Evolutionary conservation across 495 filamentous ascomycete species (phyloP).

Genomic region (Neurospora sublineolata): DNA sequence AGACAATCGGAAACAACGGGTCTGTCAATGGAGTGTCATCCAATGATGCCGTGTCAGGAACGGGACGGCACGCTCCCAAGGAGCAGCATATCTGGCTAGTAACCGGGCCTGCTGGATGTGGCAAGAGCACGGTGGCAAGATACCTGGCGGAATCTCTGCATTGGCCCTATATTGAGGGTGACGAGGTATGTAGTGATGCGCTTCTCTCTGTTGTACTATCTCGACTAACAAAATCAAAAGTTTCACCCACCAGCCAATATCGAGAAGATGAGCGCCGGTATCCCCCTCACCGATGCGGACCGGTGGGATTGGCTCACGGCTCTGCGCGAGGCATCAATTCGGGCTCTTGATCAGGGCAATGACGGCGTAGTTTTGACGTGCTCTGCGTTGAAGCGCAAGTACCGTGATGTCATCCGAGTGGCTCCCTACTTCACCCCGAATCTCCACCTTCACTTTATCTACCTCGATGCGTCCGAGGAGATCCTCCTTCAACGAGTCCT

Average conservation of each 20-base stretch:
- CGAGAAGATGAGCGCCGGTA: constrained; percentile 83
- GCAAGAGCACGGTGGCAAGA: constrained; percentile 86
- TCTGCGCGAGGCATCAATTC: constrained; percentile 70
- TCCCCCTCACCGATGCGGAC: constrained; percentile 85
- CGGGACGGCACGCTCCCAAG: constrained; percentile 15
- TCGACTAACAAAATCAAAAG: constrained; percentile 35
- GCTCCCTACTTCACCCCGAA: constrained; percentile 67
- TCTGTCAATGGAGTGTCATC: constrained; percentile 15
- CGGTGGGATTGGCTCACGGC: constrained; percentile 97
- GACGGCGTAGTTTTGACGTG: constrained; percentile 89
- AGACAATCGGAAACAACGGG: constrained; percentile 17
- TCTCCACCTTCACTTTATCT: constrained; percentile 84
- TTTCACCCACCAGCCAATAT: constrained; percentile 79
- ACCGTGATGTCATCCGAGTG: constrained; percentile 91
- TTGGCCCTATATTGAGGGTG: constrained; percentile 85
- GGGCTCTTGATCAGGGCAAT: constrained; percentile 43
- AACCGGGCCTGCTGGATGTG: constrained; percentile 93
- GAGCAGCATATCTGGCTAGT: constrained; percentile 90
- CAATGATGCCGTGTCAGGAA: constrained; percentile 14
- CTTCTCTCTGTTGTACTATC: not conserved
- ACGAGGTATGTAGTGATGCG: constrained; percentile 58
- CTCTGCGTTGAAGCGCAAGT: constrained; percentile 91
- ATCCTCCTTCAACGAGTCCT: constrained; percentile 63
- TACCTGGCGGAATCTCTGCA: constrained; percentile 59
- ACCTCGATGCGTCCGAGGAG: constrained; percentile 66